Percentiles rank a stretch among this genome's conserved stretches.
phyloP scores from a whole-genome alignment of 352 stramenopile species.

The Phytopythium litorale region DNA sequence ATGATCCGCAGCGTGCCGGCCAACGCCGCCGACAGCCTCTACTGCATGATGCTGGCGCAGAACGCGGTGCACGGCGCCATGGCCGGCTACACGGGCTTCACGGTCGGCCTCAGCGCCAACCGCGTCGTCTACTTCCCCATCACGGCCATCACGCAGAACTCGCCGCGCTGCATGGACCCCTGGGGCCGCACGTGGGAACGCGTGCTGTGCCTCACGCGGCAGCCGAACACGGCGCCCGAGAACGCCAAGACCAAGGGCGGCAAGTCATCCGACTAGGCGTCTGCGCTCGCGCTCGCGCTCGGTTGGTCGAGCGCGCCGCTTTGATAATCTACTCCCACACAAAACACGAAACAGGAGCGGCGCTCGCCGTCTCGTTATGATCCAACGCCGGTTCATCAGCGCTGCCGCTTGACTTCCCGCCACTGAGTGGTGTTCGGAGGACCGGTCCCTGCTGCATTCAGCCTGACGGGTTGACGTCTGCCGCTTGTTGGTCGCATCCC shows the following conservation, averaged over 20 bases:
- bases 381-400: not conserved
- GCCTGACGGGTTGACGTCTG: no score
- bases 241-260: slow-evolving; percentile 40
- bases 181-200: slow-evolving; percentile 92
- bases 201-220: slow-evolving; percentile 92
- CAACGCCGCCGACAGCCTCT: slow-evolving; percentile 92
- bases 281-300: not conserved
- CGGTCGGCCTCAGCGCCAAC: slow-evolving; percentile 97
- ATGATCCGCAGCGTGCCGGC: slow-evolving; percentile 93
- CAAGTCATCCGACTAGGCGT: slow-evolving; percentile 63
- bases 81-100: slow-evolving; percentile 97
- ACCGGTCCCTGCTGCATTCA: no score
- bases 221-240: slow-evolving; percentile 89
- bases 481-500: no score
- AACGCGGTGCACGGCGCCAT: slow-evolving; percentile 98
- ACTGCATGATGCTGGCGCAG: slow-evolving; percentile 98
- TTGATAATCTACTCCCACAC: not conserved
- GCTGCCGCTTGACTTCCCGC: no score
- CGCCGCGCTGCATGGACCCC: slow-evolving; percentile 86
- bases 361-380: not conserved
- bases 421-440: no score
- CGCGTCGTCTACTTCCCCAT: slow-evolving; percentile 92
- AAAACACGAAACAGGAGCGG: slow-evolving; percentile 1
- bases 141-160: slow-evolving; percentile 83
- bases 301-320: not conserved